A percentile compares a stretch with the other conserved stretches of the same genome.
phyloP scores from a whole-genome alignment of 148 eudicot species.

The Agrostemma githago region DNA sequence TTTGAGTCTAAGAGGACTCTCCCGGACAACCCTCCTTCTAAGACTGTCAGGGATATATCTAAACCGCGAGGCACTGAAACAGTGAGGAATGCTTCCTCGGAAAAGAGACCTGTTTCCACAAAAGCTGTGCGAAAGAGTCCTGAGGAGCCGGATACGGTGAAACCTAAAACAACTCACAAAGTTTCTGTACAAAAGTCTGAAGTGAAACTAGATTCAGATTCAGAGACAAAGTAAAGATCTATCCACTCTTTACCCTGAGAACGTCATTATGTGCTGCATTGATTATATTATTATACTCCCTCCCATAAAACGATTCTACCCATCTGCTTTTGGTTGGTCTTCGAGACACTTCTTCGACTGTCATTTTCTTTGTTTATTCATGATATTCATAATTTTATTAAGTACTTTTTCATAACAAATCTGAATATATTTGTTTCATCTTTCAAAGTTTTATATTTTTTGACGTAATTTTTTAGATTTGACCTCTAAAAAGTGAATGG shows the following conservation, averaged over 20 bases:
- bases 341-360: too few species aligned
- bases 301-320: too few species aligned
- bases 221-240: constrained; percentile 49
- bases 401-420: too few species aligned
- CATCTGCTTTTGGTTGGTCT: too few species aligned
- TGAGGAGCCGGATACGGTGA: constrained; percentile 27
- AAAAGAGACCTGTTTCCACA: constrained; percentile 24
- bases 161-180: constrained; percentile 21
- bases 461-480: too few species aligned
- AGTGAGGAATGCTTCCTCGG: constrained; percentile 21
- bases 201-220: constrained; percentile 43
- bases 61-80: constrained; percentile 31
- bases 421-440: too few species aligned
- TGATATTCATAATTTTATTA: too few species aligned
- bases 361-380: too few species aligned
- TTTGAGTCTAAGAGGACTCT: constrained; percentile 30
- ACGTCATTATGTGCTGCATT: neutral
- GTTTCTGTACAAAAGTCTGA: constrained; percentile 12
- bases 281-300: too few species aligned
- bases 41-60: constrained; percentile 21
- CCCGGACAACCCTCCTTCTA: constrained; percentile 30
- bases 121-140: constrained; percentile 28
- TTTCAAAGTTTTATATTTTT: too few species aligned
- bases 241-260: constrained; percentile 1
- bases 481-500: too few species aligned